Evolutionary conservation across 306 rosid genomes (phyloP), one percentile per base, ranked within the genome.

Genomic region (Gynostemma pentaphyllum): DNA sequence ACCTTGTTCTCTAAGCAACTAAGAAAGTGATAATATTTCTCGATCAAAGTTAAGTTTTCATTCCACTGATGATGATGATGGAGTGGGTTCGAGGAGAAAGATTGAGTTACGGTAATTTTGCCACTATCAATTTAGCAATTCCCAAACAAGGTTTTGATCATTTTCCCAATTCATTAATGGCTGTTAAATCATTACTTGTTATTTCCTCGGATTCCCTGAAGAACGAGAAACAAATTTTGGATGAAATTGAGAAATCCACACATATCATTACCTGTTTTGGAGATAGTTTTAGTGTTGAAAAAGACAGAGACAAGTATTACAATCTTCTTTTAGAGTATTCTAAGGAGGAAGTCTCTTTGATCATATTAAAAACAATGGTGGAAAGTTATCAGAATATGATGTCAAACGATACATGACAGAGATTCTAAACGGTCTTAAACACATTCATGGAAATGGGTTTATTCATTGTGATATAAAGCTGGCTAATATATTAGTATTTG

Each of bases 391-490:
- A 2, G 91, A 87, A 65, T 10, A 39, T 0, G 74, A 73, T 5
- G 80, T 77, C 2, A 81, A 75, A 2, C 55, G 70, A 15, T 75
- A 82, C 71, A 61, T 95, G 1, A 76, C 53, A 30, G 69, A 80
- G 1, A 26, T 91, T 9, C 60, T 85, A 0, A 57, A 70, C 47
- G 96, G 91, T 0, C 83, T 91, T 0, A 10, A 52, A 0, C 65
- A 68, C 28, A 8, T 91, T 47, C 97, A 91, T 62, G 37, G 67
- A 0, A 76, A 70, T 0, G 95, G 89, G 14, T 85, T 80, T 19
- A 91, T 90, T 42, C 97, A 87, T 82, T 87, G 97, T 46, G 96
- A 90, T 8, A 22, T 90, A 22, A 90, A 90, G 81, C 87, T 85
- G 5, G 78, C 79, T 7, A 91, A 91, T 49, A 69, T 91, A 6